Evolutionary conservation across 306 rosid species (phyloP), one percentile per base, ranked within the genome.

Genomic region (Acmispon strigosus): DNA sequence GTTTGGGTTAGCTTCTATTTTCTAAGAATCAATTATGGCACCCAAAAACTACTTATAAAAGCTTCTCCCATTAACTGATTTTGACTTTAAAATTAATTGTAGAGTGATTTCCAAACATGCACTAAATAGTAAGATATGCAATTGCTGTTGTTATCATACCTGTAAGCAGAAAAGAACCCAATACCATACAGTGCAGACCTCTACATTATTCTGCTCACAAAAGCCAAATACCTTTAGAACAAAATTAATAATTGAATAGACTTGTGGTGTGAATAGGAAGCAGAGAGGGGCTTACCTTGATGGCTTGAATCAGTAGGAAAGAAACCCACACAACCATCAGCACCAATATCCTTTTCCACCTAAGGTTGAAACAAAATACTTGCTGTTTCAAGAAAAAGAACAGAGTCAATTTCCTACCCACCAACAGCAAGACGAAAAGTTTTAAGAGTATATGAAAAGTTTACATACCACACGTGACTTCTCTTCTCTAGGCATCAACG

Each of bases 81-180:
- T 32, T 32, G 32, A 6, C 8, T 32, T 32, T 32, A 0, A 5
- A 32, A 32, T 1, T 8, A 32, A 32, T 6, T 32, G 8, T 32
- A 32, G 8, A 32, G 6, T 1, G 37, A 32, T 32, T 32, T 32
- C 37, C 37, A 32, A 32, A 5, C 37, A 32, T 32, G 37, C 37
- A 32, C 11, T 39, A 39, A 39, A 7, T 39, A 39, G 1, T 2
- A 39, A 8, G 3, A 8, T 39, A 0, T 2, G 20, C 51, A 19
- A 57, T 18, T 34, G 51, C 2, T n/a, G 7, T 32, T 16, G 6
- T 27, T 19, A 58, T 72, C 73, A n/a, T 67, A 88, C 98, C 93
- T 90, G 96, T 52, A 88, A 69, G 83, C 69, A 70, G 84, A 90
- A 92, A 58, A 92, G 81, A 55, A 85, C 81, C 98, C 98, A 92